phyloP scores from a whole-genome alignment of 805 yeast genomes.

The Candida maltosa region DNA sequence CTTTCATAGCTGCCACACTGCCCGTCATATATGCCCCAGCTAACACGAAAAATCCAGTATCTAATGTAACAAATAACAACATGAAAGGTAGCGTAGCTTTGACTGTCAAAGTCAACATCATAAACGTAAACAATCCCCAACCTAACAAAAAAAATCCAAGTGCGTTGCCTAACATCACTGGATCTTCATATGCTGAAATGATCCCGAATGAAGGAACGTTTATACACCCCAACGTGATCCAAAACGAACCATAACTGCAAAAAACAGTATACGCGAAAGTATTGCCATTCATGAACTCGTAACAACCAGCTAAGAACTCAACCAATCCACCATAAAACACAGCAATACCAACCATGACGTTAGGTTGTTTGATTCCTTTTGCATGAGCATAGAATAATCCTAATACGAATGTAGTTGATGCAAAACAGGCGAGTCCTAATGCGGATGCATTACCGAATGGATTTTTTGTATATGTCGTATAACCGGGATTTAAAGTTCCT shows the following conservation, averaged over 20 bases:
- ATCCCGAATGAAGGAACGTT: constrained; percentile 60
- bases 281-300: constrained; percentile 63
- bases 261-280: constrained; percentile 67
- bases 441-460: not conserved
- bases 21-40: constrained; percentile 50
- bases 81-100: constrained; percentile 66
- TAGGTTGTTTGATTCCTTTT: constrained; percentile 48
- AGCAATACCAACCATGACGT: constrained; percentile 54
- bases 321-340: constrained; percentile 61
- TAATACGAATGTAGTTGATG: constrained; percentile 58
- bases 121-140: constrained; percentile 61
- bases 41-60: constrained; percentile 52
- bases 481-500: no score
- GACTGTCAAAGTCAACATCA: constrained; percentile 50
- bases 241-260: constrained; percentile 63
- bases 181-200: constrained; percentile 43
- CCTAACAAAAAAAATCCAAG: constrained; percentile 58
- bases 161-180: constrained; percentile 43
- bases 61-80: constrained; percentile 51
- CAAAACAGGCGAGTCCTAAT: constrained; percentile 31
- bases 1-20: constrained; percentile 38
- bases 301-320: constrained; percentile 61
- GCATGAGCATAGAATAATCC: constrained; percentile 55
- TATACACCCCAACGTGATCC: constrained; percentile 64
- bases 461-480: no score